Conservation (phyloP, 306 rosid genomes). For the Lathyrus tuberosus region DNA sequence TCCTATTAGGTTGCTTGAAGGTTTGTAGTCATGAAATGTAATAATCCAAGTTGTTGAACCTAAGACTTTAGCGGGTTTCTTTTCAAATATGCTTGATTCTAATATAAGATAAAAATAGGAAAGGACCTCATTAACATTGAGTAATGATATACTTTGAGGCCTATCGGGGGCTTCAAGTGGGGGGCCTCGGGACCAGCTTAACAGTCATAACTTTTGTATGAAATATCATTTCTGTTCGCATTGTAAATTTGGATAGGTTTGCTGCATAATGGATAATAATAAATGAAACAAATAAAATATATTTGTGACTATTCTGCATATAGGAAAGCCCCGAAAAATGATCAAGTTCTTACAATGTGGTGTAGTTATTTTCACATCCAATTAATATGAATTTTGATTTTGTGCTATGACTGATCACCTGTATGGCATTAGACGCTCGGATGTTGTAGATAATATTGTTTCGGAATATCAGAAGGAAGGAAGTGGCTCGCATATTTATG, state of each 20-base stretch:
- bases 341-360: slow-evolving; percentile 22
- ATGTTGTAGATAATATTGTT: slow-evolving; percentile 63
- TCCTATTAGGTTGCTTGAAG: slow-evolving; percentile 11
- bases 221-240: slow-evolving; percentile 24
- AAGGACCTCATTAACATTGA: slow-evolving; percentile 12
- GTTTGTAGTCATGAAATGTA: slow-evolving; percentile 9
- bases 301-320: slow-evolving; percentile 4
- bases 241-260: slow-evolving; percentile 7
- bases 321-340: slow-evolving; percentile 17
- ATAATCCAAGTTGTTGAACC: slow-evolving; percentile 11
- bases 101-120: slow-evolving; percentile 4
- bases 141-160: slow-evolving; percentile 27
- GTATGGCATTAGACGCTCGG: slow-evolving; percentile 62
- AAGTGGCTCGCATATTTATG: slow-evolving; percentile 42
- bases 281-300: slow-evolving; percentile 7
- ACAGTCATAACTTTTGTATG: slow-evolving; percentile 16
- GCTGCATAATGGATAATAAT: slow-evolving; percentile 18
- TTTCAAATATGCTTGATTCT: slow-evolving; percentile 29
- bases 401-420: slow-evolving; percentile 34
- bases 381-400: slow-evolving; percentile 32
- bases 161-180: neutral
- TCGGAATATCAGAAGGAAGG: slow-evolving; percentile 67
- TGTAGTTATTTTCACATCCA: slow-evolving; percentile 20
- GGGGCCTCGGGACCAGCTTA: slow-evolving; percentile 15
- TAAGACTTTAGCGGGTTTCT: slow-evolving; percentile 3